Evolutionary conservation across 2,329 filamentous ascomycete genomes (phyloP), one percentile per base, ranked within the genome.

Genomic region (Diaporthe longicolla): DNA sequence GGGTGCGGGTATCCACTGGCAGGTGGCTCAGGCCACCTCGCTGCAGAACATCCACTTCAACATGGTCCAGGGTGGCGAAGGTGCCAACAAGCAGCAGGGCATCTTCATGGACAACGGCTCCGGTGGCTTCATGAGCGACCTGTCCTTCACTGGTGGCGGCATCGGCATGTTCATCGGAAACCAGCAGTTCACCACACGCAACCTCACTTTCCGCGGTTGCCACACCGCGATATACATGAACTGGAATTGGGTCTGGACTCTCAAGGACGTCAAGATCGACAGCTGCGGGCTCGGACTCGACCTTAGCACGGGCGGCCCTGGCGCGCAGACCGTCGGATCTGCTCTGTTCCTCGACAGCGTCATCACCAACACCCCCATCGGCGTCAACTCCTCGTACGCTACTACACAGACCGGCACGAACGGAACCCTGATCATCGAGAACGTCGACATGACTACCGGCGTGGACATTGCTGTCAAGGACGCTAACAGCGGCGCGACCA

Each of bases 241-340:
- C 87, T 97, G 95, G 95, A 94, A 96, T 85, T 97, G 95, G 95
- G 87, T 91, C 24, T 97, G 93, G 93, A 91, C 92, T 58, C 90
- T 97, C 84, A 94, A 96, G 81, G 93, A 90, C 48, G 78, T 97
- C 50, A 88, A 85, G 59, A 94, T 97, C 83, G 91, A 94, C 82
- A 91, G 93, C 81, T 94, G 93, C 81, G 85, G 86, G n/a, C 84
- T 95, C 52, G 95, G 94, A 72, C 86, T 97, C 76, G 93, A 97
- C 83, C 94, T 97, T 91, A 90, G 92, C 70, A 90, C 89, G 77
- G 89, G 90, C 65, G 89, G 87, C 35, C 82, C 85, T 43, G 85
- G 87, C n/a, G 78, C 80, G 78, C 93, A 97, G 85, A 93, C 91
- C 15, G 95, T 98, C 70, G 97, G 97, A 72, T 98, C 96, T 1